Conservation (phyloP, 768 basidiomycete genomes). For the Phlebiopsis flavidoalba region DNA sequence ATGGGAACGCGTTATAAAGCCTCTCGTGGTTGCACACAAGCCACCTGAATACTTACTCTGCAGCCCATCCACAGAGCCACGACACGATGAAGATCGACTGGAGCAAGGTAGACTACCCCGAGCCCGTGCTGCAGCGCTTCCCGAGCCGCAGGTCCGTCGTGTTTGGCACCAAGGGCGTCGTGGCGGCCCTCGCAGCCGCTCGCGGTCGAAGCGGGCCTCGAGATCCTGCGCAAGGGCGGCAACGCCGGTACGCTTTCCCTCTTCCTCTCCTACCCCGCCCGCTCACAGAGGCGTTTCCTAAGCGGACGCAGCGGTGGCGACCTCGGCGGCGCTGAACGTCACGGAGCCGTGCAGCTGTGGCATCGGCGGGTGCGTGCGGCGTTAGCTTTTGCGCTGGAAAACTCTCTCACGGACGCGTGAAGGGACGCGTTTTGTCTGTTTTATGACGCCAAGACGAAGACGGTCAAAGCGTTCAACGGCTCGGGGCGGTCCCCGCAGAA, state of each 20-base stretch:
- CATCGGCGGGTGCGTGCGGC: constrained; percentile 70
- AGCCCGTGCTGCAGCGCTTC: constrained; percentile 64
- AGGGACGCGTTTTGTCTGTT: constrained; percentile 93
- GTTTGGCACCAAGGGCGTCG: constrained; percentile 55
- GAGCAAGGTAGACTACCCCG: constrained; percentile 61
- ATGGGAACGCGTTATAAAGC: neutral
- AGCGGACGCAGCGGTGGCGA: constrained; percentile 95
- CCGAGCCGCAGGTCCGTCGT: constrained; percentile 80
- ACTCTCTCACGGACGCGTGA: neutral
- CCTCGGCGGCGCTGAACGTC: constrained; percentile 87
- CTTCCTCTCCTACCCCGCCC: neutral
- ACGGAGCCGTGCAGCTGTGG: constrained; percentile 87
- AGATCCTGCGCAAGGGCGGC: constrained; percentile 88
- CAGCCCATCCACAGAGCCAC: neutral
- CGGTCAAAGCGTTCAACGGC: constrained; percentile 86
- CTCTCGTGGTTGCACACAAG: neutral
- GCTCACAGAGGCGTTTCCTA: neutral
- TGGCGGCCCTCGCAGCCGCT: constrained; percentile 88
- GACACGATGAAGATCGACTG: constrained; percentile 38
- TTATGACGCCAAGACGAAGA: constrained; percentile 78
- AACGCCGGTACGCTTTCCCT: constrained; percentile 80
- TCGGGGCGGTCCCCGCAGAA: constrained; percentile 84
- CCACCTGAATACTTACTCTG: neutral
- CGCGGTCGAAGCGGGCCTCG: constrained; percentile 87
- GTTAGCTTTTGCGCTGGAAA: neutral